phyloP scores from a whole-genome alignment of 768 basidiomycete species.

The Lactarius quietus region DNA sequence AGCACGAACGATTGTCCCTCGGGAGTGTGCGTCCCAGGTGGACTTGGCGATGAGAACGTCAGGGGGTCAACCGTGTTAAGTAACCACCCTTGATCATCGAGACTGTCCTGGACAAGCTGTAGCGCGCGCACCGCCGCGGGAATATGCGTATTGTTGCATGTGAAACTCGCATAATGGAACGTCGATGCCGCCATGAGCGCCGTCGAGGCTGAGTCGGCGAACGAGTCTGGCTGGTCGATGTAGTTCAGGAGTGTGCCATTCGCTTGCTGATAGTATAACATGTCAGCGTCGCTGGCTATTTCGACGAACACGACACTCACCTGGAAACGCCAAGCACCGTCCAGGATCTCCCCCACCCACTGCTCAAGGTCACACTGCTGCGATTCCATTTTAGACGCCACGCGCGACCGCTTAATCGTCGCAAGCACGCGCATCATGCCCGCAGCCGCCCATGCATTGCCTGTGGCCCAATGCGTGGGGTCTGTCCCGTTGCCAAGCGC shows the following conservation, averaged over 20 bases:
- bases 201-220: slow-evolving; percentile 52
- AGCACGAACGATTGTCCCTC: slow-evolving; percentile 28
- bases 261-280: slow-evolving; percentile 31
- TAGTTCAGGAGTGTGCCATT: slow-evolving; percentile 54
- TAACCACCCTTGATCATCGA: slow-evolving; percentile 33
- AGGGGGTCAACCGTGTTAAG: slow-evolving; percentile 16
- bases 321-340: slow-evolving; percentile 42
- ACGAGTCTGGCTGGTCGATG: slow-evolving; percentile 46
- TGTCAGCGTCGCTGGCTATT: background rate
- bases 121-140: slow-evolving; percentile 42
- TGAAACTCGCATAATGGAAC: slow-evolving; percentile 49
- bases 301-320: slow-evolving; percentile 29
- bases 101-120: slow-evolving; percentile 36
- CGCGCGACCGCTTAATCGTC: slow-evolving; percentile 46
- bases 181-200: slow-evolving; percentile 55
- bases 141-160: slow-evolving; percentile 37
- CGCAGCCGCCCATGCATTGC: slow-evolving; percentile 70
- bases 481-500: slow-evolving; percentile 45
- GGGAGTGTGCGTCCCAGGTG: slow-evolving; percentile 20
- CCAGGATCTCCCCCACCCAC: slow-evolving; percentile 55
- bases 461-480: slow-evolving; percentile 55
- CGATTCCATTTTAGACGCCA: slow-evolving; percentile 34
- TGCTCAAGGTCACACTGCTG: slow-evolving; percentile 43
- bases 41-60: slow-evolving; percentile 13
- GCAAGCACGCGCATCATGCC: slow-evolving; percentile 60